Percentiles rank a stretch among this genome's conserved stretches.
Conservation (phyloP, 2,329 filamentous ascomycete species). For the Arthrinium puccinioides region DNA sequence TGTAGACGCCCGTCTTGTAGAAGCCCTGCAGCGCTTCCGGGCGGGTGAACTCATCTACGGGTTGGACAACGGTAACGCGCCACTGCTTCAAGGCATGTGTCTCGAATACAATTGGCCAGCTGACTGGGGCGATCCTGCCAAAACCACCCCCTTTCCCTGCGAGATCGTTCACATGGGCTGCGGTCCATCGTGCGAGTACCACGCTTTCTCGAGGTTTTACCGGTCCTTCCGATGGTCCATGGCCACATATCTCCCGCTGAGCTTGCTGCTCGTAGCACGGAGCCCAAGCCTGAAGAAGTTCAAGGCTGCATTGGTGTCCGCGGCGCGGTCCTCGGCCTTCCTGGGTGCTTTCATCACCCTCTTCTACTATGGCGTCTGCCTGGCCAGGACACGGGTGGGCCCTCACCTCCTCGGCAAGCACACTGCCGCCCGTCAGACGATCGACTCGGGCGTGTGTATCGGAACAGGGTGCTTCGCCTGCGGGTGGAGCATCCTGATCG, state of each 20-base stretch:
- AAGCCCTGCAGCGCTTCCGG: conserved; percentile 62
- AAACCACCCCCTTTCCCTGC: conserved; percentile 68
- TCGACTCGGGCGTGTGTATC: conserved; percentile 62
- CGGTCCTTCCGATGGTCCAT: conserved; percentile 68
- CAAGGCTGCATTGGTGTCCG: conserved; percentile 45
- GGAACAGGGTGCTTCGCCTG: conserved; percentile 66
- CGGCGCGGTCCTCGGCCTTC: conserved; percentile 67
- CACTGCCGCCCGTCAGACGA: conserved; percentile 35
- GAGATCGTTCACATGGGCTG: conserved; percentile 77
- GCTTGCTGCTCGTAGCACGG: conserved; percentile 54
- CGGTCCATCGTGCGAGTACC: conserved; percentile 66
- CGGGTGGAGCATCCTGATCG: conserved; percentile 75
- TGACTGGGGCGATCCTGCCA: conserved; percentile 66
- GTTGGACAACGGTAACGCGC: conserved; percentile 61
- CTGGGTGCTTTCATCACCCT: conserved; percentile 69
- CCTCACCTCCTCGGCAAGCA: conserved; percentile 57
- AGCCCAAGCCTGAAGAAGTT: conserved; percentile 38
- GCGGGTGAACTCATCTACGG: conserved; percentile 63
- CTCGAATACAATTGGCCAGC: conserved; percentile 60
- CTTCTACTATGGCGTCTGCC: conserved; percentile 82
- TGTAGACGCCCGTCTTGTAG: conserved; percentile 66
- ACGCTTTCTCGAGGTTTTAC: conserved; percentile 61
- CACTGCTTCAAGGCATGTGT: conserved; percentile 65
- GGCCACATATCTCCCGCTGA: conserved; percentile 69
- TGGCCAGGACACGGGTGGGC: conserved; percentile 66